Percentiles rank a stretch among this genome's conserved stretches.
These are phyloP conservation scores for Solanum hybrid DNA, from an alignment of 305 asterid genomes.

Conservation along the genomic window DNA sequence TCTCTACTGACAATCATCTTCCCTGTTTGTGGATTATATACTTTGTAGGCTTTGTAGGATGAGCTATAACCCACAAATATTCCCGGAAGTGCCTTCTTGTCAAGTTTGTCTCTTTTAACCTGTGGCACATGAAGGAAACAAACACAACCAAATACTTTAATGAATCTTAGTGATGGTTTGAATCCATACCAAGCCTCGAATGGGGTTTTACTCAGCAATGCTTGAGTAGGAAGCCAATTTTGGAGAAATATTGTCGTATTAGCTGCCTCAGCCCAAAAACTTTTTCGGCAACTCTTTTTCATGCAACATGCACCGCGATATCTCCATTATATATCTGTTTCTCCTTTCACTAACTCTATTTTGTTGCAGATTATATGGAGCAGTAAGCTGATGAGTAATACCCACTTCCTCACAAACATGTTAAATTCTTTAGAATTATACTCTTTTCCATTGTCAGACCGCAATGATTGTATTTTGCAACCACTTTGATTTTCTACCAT, in stretches of 20 bases:
- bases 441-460: background rate
- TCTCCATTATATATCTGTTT: background rate
- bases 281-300: background rate
- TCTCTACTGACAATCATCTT: background rate
- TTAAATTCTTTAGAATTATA: background rate
- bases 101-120: background rate
- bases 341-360: slow-evolving; percentile 8
- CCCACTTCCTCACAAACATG: background rate
- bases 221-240: background rate
- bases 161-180: background rate
- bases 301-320: background rate
- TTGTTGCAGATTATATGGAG: background rate
- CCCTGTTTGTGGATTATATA: background rate
- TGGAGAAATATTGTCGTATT: background rate
- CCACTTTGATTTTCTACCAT: background rate
- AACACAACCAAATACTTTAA: background rate
- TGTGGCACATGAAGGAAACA: background rate
- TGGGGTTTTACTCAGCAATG: background rate
- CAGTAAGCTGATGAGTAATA: background rate
- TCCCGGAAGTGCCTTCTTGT: background rate
- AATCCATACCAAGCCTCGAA: background rate
- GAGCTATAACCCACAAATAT: background rate
- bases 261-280: background rate
- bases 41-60: background rate
- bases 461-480: background rate